phyloP scores from a whole-genome alignment of 1,284 basidiomycete species.

The Ganoderma lucidum region DNA sequence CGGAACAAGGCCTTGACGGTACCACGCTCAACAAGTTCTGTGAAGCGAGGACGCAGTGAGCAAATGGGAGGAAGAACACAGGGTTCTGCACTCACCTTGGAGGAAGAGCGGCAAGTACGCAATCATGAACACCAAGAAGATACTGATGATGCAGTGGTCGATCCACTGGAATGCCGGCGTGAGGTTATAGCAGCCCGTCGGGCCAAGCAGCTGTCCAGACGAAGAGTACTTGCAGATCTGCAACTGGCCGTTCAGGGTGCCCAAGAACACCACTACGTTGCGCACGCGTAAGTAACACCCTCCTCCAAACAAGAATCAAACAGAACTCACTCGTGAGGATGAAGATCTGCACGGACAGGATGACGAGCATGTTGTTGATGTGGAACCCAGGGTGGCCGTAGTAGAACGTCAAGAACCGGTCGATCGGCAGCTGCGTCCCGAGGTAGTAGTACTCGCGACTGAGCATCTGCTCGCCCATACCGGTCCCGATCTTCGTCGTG shows the following conservation, averaged over 20 bases:
- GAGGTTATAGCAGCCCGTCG: slow-evolving; percentile 92
- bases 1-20: slow-evolving; percentile 89
- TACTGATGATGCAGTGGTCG: slow-evolving; percentile 92
- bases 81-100: slow-evolving; percentile 70
- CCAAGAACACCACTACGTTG: slow-evolving; percentile 84
- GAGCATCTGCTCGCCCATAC: slow-evolving; percentile 99
- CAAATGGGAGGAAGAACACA: not conserved
- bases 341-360: slow-evolving; percentile 94
- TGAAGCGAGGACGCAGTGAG: slow-evolving; percentile 29
- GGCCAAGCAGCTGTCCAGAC: slow-evolving; percentile 75
- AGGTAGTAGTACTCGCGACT: slow-evolving; percentile 99
- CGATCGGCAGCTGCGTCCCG: slow-evolving; percentile 98
- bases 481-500: slow-evolving; percentile 99
- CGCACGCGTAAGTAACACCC: slow-evolving; percentile 16
- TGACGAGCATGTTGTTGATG: slow-evolving; percentile 99
- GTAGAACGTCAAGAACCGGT: slow-evolving; percentile 99
- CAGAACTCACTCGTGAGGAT: slow-evolving; percentile 77
- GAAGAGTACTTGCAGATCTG: slow-evolving; percentile 81
- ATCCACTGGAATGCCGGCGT: slow-evolving; percentile 93
- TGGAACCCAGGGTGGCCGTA: slow-evolving; percentile 99
- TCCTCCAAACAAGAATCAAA: not conserved
- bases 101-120: slow-evolving; percentile 93
- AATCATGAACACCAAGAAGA: slow-evolving; percentile 97
- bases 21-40: slow-evolving; percentile 93
- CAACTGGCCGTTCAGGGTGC: slow-evolving; percentile 86